These are phyloP conservation scores for Colletotrichum truncatum DNA, from an alignment of 2,329 filamentous ascomycete species.

Conservation along the genomic window DNA sequence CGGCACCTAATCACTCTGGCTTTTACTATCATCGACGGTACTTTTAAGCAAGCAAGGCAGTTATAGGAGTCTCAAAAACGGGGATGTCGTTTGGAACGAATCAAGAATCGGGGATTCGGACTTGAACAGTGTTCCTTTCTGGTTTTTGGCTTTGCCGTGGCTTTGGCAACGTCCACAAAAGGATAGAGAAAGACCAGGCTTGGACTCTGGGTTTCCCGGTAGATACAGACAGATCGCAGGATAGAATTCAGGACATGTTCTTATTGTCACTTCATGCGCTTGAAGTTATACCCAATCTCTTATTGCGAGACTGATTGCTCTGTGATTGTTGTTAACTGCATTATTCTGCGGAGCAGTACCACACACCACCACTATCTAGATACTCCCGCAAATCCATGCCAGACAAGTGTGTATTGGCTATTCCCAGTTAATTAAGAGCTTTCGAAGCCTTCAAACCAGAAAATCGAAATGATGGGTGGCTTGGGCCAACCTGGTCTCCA, in stretches of 20 bases:
- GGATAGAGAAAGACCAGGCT: conserved; percentile 12
- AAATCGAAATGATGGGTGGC: too few species aligned
- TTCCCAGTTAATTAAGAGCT: too few species aligned
- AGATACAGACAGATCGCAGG: conserved; percentile 13
- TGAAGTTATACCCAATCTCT: too few species aligned
- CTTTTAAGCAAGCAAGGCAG: conserved; percentile 23
- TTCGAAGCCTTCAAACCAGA: too few species aligned
- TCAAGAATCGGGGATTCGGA: conserved; percentile 2
- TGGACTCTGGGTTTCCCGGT: conserved; percentile 25
- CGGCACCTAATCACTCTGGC: conserved; percentile 8
- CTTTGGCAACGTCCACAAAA: conserved; percentile 6
- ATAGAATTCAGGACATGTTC: conserved; percentile 12
- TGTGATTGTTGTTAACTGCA: too few species aligned
- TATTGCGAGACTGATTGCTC: too few species aligned
- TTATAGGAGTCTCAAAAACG: conserved; percentile 25
- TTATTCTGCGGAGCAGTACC: too few species aligned
- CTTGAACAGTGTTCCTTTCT: neutral
- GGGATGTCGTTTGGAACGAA: neutral
- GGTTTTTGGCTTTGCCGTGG: conserved; percentile 2
- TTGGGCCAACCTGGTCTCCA: too few species aligned
- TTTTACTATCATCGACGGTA: conserved; percentile 5
- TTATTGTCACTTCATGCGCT: neutral
- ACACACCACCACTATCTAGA: too few species aligned
- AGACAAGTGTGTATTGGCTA: too few species aligned
- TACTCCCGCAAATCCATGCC: too few species aligned